phyloP scores from a whole-genome alignment of 352 stramenopile genomes.

The Phytophthora kernoviae region DNA sequence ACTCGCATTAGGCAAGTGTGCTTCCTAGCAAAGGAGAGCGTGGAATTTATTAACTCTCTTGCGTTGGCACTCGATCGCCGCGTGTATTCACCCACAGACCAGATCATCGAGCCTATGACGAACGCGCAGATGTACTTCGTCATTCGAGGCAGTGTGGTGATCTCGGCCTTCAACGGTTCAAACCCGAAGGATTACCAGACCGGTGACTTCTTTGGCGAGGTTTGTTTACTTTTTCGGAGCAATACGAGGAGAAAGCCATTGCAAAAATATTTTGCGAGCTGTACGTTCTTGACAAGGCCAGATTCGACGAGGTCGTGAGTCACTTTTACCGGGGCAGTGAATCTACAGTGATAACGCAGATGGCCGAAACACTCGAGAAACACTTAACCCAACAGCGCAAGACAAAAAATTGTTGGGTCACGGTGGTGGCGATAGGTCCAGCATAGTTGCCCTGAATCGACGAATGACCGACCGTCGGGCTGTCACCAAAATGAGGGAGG shows the following conservation, averaged over 20 bases:
- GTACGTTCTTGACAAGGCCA: conserved; percentile 61
- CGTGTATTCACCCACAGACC: conserved; percentile 56
- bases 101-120: conserved; percentile 63
- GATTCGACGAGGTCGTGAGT: conserved; percentile 51
- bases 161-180: conserved; percentile 44
- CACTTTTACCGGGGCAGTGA: conserved; percentile 56
- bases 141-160: conserved; percentile 49
- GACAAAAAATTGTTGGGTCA: conserved; percentile 64
- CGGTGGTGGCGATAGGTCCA: conserved; percentile 16
- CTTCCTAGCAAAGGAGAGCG: conserved; percentile 66
- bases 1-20: conserved; percentile 62
- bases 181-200: conserved; percentile 50
- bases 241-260: conserved; percentile 60
- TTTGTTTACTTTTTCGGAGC: conserved; percentile 50
- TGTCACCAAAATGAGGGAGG: not conserved
- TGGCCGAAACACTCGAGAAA: conserved; percentile 48
- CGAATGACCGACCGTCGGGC: not conserved
- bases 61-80: conserved; percentile 45
- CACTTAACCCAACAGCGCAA: conserved; percentile 67
- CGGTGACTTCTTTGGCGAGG: conserved; percentile 62
- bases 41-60: conserved; percentile 65
- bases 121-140: conserved; percentile 75
- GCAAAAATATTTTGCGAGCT: conserved; percentile 79
- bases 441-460: not conserved
- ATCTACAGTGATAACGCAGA: conserved; percentile 24